Base-by-base conservation (phyloP, 495 filamentous ascomycete genomes). In the Neurospora pannonica region DNA sequence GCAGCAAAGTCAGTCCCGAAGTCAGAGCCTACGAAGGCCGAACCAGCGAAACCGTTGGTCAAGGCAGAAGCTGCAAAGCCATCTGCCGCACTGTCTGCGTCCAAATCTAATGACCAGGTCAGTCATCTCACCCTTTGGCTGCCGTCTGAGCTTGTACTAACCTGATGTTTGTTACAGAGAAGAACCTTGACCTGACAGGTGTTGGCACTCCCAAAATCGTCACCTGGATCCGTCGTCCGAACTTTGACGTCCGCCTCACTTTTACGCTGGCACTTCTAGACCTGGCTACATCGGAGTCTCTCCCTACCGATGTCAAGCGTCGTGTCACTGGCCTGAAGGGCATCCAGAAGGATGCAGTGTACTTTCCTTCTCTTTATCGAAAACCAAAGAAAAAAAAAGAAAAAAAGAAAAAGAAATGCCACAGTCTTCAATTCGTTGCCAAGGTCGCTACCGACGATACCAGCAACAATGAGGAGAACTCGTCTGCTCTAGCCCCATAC, bases 251-350 rank as follows among this genome's bases (percentile, higher is more conserved):
- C 42, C 42, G 42, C 42, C 42, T 46, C 19, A 9, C 42, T 46
- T n/a, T 43, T n/a, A 3, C 40, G 40, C 43, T 48, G 43, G 43
- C 43, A 48, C 43, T 21, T 48, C n/a, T 48, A 21, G 9, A 48
- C n/a, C 8, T 34, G 97, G 97, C 76, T 99, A 98, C 85, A 94
- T 98, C 77, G 97, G 34, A 99, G 85, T 96, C 93, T 31, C 91
- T 99, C 21, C 96, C 96, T 38, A 84, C 88, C 60, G 86, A 89
- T 31, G 96, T 99, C 78, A 93, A 94, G 81, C 92, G 93, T 76
- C 94, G 97, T 77, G 95, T 99, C 72, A 89, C 93, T 69, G 97
- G 97, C 74, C 86, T 99, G 40, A 98, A 98, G 86, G 97, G 95
- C 79, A 92, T 98, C 74, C 97, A 99, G 83, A 98, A 98, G 84